Evolutionary conservation across 2,329 filamentous ascomycete species (phyloP).

Genomic region (Mycosphaerelloides madeirae): DNA sequence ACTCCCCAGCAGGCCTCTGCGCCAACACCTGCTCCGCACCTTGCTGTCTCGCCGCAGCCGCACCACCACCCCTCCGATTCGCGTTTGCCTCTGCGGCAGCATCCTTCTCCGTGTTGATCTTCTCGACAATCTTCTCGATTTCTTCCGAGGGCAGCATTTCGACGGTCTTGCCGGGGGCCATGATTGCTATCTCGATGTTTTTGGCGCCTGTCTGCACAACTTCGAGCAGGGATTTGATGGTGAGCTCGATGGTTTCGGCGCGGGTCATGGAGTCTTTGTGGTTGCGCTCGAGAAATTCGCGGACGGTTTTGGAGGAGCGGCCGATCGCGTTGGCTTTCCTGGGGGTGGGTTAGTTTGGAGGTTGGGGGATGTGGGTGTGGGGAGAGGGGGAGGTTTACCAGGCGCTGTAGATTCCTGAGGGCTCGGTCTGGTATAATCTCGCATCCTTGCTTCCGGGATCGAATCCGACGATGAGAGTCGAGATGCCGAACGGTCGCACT

Average conservation of each 20-base stretch:
- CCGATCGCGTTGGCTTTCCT: constrained; percentile 99
- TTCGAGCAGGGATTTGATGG: constrained; percentile 95
- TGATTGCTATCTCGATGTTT: constrained; percentile 99
- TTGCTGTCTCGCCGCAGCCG: constrained; percentile 19
- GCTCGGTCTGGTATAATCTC: constrained; percentile 94
- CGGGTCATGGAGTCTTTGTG: constrained; percentile 98
- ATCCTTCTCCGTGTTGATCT: constrained; percentile 98
- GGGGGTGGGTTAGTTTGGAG: constrained; percentile 4
- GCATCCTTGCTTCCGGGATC: constrained; percentile 87
- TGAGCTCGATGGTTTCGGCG: constrained; percentile 90
- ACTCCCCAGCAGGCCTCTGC: constrained; percentile 32
- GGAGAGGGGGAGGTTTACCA: constrained; percentile 57
- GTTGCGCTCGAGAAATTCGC: constrained; percentile 97
- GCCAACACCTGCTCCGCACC: constrained; percentile 33
- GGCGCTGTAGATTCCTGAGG: constrained; percentile 98
- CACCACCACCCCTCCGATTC: constrained; percentile 60
- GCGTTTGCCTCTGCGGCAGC: constrained; percentile 78
- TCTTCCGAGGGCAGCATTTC: constrained; percentile 94
- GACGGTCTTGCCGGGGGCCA: constrained; percentile 85
- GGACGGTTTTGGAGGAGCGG: constrained; percentile 96
- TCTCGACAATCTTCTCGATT: constrained; percentile 97
- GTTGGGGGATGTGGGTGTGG: not conserved
- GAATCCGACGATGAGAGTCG: constrained; percentile 96
- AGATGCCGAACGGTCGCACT: constrained; percentile 97
- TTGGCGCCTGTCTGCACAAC: constrained; percentile 98